Evolutionary conservation across 805 yeast genomes (phyloP), one percentile per base, ranked within the genome.

Genomic region (Kazachstania bromeliacearum): DNA sequence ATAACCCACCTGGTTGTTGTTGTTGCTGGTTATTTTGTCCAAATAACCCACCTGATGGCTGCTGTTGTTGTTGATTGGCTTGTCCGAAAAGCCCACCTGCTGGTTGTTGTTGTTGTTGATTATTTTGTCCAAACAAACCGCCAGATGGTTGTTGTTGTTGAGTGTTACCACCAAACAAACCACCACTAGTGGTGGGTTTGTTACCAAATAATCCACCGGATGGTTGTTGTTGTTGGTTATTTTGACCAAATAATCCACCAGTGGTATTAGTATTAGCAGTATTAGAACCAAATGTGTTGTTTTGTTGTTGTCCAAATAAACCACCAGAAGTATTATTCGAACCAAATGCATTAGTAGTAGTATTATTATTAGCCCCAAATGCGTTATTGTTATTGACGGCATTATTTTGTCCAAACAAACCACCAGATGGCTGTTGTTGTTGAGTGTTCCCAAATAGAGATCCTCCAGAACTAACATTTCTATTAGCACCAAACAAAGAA

Each of bases 1-100:
- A 68, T 17, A 68, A 40, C 7, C 73, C 74, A 24, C 73, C 72
- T 19, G n/a, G n/a, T n/a, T n/a, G n/a, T n/a, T n/a, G 62, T 51
- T 18, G 62, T 28, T 26, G 58, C 29, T 23, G 29, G 29, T 26
- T 53, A 18, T 50, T 48, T 34, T 45, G 48, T n/a, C 67, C 67
- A 42, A 62, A 62, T 23, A 59, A 30, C 13, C 62, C 62, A 52
- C 35, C 55, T 8, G 29, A 9, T 9, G 12, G 15, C 29, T 26
- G 29, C 55, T 13, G 33, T 18, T 34, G 37, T 31, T 43, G 45
- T 34, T 42, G 44, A 36, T 43, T 44, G 39, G 53, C 55, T 34
- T 60, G 63, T 14, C 62, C 75, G 59, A 72, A 66, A 14, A 64
- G 44, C 1, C 67, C 59, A 17, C 51, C 57, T 19, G 38, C 39